Evolutionary conservation across 2,329 filamentous ascomycete species (phyloP).

Genomic region (Trichoderma sp.): DNA sequence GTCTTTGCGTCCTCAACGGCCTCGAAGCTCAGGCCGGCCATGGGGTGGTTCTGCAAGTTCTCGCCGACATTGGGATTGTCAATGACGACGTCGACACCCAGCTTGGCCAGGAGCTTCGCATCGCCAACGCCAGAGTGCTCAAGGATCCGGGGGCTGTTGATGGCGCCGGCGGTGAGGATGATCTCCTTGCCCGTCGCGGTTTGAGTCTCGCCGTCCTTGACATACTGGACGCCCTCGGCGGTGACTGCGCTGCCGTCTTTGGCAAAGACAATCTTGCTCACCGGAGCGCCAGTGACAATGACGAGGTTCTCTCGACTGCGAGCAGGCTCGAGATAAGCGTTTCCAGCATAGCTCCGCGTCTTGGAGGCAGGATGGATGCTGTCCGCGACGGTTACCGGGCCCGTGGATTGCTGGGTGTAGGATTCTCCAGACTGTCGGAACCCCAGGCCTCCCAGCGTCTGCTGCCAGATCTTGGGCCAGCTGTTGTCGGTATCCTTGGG

Average conservation of each 20-base stretch:
- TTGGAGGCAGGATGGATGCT: constrained; percentile 35
- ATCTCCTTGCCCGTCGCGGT: constrained; percentile 40
- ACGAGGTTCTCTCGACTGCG: constrained; percentile 36
- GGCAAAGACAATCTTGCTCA: constrained; percentile 36
- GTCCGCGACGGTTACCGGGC: constrained; percentile 36
- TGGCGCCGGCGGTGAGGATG: constrained; percentile 44
- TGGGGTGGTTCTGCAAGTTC: constrained; percentile 40
- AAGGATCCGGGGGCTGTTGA: constrained; percentile 46
- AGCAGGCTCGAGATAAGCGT: constrained; percentile 35
- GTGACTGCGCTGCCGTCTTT: neutral
- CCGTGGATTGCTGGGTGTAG: constrained; percentile 31
- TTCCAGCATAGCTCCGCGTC: constrained; percentile 37
- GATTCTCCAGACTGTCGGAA: constrained; percentile 30
- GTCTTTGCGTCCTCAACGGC: constrained; percentile 12
- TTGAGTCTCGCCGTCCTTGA: constrained; percentile 15
- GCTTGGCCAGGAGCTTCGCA: constrained; percentile 35
- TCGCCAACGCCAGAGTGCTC: constrained; percentile 46
- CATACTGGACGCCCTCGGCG: constrained; percentile 28
- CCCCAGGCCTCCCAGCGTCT: neutral
- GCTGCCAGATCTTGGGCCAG: constrained; percentile 8
- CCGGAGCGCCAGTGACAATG: constrained; percentile 36
- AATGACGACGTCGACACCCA: constrained; percentile 35
- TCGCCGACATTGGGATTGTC: constrained; percentile 43
- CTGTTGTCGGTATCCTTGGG: neutral
- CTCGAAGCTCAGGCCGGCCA: constrained; percentile 24